phyloP scores from a whole-genome alignment of 352 stramenopile species.

The Lagenidium giganteum region DNA sequence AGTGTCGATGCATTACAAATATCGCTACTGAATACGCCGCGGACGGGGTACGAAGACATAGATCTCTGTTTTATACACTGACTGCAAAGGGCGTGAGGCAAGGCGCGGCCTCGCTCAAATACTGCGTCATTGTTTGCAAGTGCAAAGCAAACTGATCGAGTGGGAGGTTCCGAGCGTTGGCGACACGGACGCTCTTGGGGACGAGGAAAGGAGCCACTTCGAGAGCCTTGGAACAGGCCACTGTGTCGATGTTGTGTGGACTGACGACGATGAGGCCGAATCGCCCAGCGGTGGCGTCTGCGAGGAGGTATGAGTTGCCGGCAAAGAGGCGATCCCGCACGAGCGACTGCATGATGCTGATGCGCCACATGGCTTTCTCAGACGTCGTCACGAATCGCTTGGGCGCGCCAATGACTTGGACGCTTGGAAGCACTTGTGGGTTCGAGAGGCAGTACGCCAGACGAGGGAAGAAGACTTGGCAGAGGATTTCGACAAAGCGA shows the following conservation, averaged over 20 bases:
- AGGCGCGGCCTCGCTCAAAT: constrained; percentile 41
- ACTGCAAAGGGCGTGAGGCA: constrained; percentile 54
- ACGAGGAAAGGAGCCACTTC: constrained; percentile 54
- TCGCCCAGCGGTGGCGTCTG: constrained; percentile 26
- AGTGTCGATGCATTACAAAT: too few species aligned
- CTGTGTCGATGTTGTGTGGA: constrained; percentile 48
- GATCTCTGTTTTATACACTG: constrained; percentile 25
- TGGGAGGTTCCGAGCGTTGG: constrained; percentile 35
- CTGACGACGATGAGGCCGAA: constrained; percentile 61
- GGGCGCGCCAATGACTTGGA: constrained; percentile 54
- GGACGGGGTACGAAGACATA: constrained; percentile 7
- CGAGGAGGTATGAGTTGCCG: constrained; percentile 31
- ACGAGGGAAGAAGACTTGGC: constrained; percentile 55
- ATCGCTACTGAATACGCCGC: too few species aligned
- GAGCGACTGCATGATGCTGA: constrained; percentile 46
- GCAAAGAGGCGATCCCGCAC: constrained; percentile 54
- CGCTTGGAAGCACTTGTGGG: constrained; percentile 39
- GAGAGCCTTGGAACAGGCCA: constrained; percentile 40
- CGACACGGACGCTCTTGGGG: constrained; percentile 53
- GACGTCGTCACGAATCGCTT: constrained; percentile 40
- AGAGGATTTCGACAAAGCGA: constrained; percentile 55
- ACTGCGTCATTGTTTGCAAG: constrained; percentile 45
- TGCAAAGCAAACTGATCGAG: constrained; percentile 55
- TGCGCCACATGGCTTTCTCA: constrained; percentile 50
- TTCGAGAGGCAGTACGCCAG: constrained; percentile 55